Percentiles rank a stretch among this genome's conserved stretches.
Evolutionary conservation across 495 filamentous ascomycete species (phyloP).

Genomic region (Letharia lupina): DNA sequence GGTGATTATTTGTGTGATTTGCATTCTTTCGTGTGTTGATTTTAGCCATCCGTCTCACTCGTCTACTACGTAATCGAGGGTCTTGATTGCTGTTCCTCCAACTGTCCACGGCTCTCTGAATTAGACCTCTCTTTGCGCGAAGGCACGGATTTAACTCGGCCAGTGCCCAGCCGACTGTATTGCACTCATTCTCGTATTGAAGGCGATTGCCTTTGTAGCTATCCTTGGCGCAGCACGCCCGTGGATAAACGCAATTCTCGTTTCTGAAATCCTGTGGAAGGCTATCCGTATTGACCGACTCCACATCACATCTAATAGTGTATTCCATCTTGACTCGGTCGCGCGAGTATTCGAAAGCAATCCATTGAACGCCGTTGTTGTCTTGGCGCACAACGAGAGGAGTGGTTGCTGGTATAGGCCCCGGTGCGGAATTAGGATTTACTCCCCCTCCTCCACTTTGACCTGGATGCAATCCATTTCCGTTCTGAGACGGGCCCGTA

Average conservation of each 20-base stretch:
- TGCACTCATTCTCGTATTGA: slow-evolving; percentile 97
- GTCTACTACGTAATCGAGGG: slow-evolving; percentile 74
- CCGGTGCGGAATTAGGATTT: slow-evolving; percentile 88
- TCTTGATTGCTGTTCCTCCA: slow-evolving; percentile 99
- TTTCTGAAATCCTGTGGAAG: slow-evolving; percentile 85
- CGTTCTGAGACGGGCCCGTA: slow-evolving; percentile 46
- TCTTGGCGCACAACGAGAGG: slow-evolving; percentile 92
- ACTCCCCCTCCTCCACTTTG: slow-evolving; percentile 42
- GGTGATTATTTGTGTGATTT: slow-evolving; percentile 39
- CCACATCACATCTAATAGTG: slow-evolving; percentile 95
- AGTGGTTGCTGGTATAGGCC: slow-evolving; percentile 96
- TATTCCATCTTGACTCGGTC: slow-evolving; percentile 99
- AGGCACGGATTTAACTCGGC: slow-evolving; percentile 87
- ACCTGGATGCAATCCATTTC: slow-evolving; percentile 40
- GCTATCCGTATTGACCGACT: slow-evolving; percentile 85
- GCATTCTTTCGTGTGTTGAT: slow-evolving; percentile 71
- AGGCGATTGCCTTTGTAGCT: slow-evolving; percentile 92
- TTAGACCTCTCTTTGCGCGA: slow-evolving; percentile 86
- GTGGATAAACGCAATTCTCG: slow-evolving; percentile 95
- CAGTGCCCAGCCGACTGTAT: slow-evolving; percentile 93
- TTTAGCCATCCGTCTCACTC: slow-evolving; percentile 92
- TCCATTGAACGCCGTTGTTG: slow-evolving; percentile 96
- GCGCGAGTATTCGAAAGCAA: slow-evolving; percentile 95
- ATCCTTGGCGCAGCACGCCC: slow-evolving; percentile 90
- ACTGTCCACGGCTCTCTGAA: slow-evolving; percentile 94